These are phyloP conservation scores for Plasmodium adleri DNA, from an alignment of 169 alveolate genomes.

Conservation along the genomic window DNA sequence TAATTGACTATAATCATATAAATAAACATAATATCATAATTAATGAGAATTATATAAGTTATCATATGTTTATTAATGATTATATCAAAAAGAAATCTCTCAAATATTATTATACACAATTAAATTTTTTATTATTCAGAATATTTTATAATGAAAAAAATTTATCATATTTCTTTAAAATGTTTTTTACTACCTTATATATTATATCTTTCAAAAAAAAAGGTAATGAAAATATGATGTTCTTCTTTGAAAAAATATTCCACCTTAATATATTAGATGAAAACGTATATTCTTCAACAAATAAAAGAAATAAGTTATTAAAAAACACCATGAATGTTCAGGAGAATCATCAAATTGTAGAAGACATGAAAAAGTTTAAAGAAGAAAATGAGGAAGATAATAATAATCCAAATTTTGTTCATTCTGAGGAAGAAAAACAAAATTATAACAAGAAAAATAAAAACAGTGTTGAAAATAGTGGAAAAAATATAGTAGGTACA, in stretches of 20 bases:
- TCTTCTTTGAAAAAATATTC: conserved; percentile 55
- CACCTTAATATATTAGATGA: conserved; percentile 6
- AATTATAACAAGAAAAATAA: neutral
- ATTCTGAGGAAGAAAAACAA: neutral
- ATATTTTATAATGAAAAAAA: conserved; percentile 65
- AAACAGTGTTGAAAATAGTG: conserved; percentile 2
- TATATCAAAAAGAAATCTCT: conserved; percentile 54
- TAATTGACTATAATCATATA: conserved; percentile 51
- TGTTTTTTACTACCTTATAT: conserved; percentile 68
- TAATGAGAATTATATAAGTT: conserved; percentile 33
- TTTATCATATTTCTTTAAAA: conserved; percentile 62
- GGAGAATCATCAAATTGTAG: neutral
- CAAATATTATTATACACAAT: conserved; percentile 67
- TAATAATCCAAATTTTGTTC: neutral
- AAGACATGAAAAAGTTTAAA: neutral
- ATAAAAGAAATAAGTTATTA: neutral
- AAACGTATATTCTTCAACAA: neutral
- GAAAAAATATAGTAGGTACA: neutral
- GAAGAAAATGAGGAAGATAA: conserved; percentile 2
- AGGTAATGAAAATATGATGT: conserved; percentile 15
- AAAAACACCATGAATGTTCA: neutral
- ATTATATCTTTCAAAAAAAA: conserved; percentile 51
- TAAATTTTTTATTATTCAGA: conserved; percentile 50
- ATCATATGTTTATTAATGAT: conserved; percentile 18
- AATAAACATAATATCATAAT: conserved; percentile 10